A percentile compares a stretch with the other conserved stretches of the same genome.
phyloP scores from a whole-genome alignment of 257 asterid genomes.

The Ilex asprella region DNA sequence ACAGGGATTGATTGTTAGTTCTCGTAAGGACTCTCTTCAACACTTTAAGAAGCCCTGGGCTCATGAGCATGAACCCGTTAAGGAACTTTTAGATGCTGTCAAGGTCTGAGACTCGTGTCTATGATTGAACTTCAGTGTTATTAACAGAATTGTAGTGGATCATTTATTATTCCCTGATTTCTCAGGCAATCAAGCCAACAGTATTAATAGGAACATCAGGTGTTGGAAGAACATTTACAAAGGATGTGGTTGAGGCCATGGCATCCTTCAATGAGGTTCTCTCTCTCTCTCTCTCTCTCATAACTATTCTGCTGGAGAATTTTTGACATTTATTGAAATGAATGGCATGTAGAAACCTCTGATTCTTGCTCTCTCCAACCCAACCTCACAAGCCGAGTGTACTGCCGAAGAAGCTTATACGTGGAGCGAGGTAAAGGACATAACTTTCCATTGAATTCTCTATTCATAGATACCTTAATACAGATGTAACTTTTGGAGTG shows the following conservation, averaged over 20 bases:
- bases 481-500: background rate
- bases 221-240: constrained; percentile 70
- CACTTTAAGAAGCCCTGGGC: constrained; percentile 90
- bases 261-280: constrained; percentile 69
- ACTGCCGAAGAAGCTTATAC: constrained; percentile 93
- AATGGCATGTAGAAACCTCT: constrained; percentile 58
- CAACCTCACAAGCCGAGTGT: constrained; percentile 90
- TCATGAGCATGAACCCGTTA: constrained; percentile 70
- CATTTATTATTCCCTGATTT: constrained; percentile 6
- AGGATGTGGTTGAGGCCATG: constrained; percentile 83
- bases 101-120: constrained; percentile 36
- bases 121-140: constrained; percentile 5
- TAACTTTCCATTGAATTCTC: background rate
- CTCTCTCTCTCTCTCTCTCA: constrained; percentile 6
- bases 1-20: constrained; percentile 71
- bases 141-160: background rate
- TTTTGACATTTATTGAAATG: constrained; percentile 10
- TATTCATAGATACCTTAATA: background rate
- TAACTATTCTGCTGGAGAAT: background rate
- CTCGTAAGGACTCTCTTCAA: constrained; percentile 83
- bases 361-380: constrained; percentile 81
- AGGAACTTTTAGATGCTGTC: constrained; percentile 73
- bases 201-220: constrained; percentile 92
- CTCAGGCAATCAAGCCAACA: constrained; percentile 71
- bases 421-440: constrained; percentile 65